Base-by-base conservation (phyloP, 2,329 filamentous ascomycete species). In the Thelonectria discophora region DNA sequence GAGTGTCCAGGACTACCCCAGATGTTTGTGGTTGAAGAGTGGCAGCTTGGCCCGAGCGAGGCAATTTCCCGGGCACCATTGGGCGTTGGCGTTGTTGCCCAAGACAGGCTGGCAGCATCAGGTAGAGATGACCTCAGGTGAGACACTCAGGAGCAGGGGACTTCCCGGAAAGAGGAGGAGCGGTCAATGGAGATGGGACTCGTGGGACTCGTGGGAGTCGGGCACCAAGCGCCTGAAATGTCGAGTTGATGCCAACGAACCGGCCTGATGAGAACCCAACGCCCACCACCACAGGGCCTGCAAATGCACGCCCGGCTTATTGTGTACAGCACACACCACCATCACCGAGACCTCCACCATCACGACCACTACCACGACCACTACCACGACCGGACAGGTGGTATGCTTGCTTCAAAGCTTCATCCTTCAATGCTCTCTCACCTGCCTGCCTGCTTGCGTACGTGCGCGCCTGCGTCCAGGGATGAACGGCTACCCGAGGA, bases 51-150 rank as follows among this genome's bases (percentile, higher is more conserved):
- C 48, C 56, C 52, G 55, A 54, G 57, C 64, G 47, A 70, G 62
- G 54, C 58, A 64, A 67, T 68, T 69, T 67, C 53, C 60, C 59
- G 66, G 71, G 69, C 67, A 72, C 63, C 69, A 69, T 75, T 74
- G 71, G 73, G 73, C 72, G 66, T 63, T 69, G 66, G 68, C 69
- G 68, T 74, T 76, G 73, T 74, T 75, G 74, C 72, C 74, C 73
- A 74, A 72, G 70, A 53, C 68, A 65, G 60, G 68, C 64, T 69
- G 69, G 65, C 65, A 68, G 65, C 63, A 58, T 69, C 69, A 70
- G 70, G 68, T 73, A 69, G 65, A 70, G 66, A 65, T 67, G 69
- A 67, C 65, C 63, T 70, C 67, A 68, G 66, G 67, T 68, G 65
- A 68, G 72, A 70, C 60, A 67, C 60, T 58, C 54, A 58, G 21